Percentiles rank a stretch among this genome's conserved stretches.
These are phyloP conservation scores for Apiotrichum brassicae DNA, from an alignment of 1,284 basidiomycete genomes.

Conservation along the genomic window DNA sequence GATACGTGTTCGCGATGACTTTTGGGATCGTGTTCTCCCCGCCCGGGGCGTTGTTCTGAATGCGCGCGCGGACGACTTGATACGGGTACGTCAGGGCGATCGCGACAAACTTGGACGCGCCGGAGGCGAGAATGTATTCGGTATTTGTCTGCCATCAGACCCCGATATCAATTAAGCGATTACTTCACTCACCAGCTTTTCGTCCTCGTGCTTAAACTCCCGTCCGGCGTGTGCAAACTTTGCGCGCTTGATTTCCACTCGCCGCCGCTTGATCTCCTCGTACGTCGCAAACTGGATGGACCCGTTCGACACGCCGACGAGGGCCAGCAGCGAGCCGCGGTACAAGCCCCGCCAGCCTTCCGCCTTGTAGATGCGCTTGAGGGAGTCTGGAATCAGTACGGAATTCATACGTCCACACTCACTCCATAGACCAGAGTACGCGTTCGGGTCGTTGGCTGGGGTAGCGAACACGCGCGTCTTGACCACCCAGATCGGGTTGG, in stretches of 20 bases:
- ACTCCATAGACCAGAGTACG: slow-evolving; percentile 77
- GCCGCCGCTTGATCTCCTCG: slow-evolving; percentile 89
- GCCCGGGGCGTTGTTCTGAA: slow-evolving; percentile 67
- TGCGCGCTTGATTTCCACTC: slow-evolving; percentile 66
- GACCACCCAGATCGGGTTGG: slow-evolving; percentile 98
- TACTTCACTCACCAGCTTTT: slow-evolving; percentile 65
- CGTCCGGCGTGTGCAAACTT: slow-evolving; percentile 57
- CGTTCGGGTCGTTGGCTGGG: slow-evolving; percentile 55
- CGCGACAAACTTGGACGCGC: slow-evolving; percentile 79
- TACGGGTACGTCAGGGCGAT: slow-evolving; percentile 90
- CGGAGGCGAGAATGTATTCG: slow-evolving; percentile 89
- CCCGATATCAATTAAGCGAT: neutral
- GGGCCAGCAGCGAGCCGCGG: slow-evolving; percentile 78
- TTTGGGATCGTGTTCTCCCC: slow-evolving; percentile 57
- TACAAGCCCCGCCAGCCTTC: slow-evolving; percentile 81
- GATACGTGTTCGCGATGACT: slow-evolving; percentile 73
- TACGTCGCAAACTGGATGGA: slow-evolving; percentile 95
- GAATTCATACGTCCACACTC: slow-evolving; percentile 32
- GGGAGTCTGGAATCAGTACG: neutral
- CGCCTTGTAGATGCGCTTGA: slow-evolving; percentile 52
- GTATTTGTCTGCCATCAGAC: slow-evolving; percentile 65
- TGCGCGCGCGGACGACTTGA: slow-evolving; percentile 89
- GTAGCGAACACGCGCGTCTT: slow-evolving; percentile 97
- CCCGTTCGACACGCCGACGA: slow-evolving; percentile 91
- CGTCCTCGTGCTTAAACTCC: slow-evolving; percentile 62